A percentile compares a stretch with the other conserved stretches of the same genome.
phyloP scores from a whole-genome alignment of 306 rosid species.

The Dalbergia cochinchinensis region DNA sequence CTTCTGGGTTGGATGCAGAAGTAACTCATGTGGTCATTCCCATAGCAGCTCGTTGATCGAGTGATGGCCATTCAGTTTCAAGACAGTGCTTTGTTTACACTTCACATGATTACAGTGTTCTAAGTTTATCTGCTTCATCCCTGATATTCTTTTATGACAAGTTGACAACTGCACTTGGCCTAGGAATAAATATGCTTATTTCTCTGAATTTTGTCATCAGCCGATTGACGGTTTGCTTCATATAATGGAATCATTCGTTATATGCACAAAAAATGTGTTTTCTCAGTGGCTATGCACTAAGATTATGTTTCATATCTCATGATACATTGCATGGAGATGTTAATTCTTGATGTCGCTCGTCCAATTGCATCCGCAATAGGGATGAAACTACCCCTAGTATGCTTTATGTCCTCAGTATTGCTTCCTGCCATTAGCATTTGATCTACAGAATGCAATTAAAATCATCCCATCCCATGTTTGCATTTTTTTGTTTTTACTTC shows the following conservation, averaged over 20 bases:
- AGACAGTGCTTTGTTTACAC: constrained; percentile 13
- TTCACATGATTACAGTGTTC: neutral
- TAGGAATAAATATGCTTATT: constrained; percentile 32
- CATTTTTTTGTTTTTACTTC: neutral
- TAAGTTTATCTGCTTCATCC: constrained; percentile 10
- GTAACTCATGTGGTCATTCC: neutral
- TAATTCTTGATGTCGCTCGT: neutral
- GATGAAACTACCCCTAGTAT: neutral
- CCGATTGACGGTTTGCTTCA: neutral
- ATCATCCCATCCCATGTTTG: neutral
- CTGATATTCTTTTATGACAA: constrained; percentile 11
- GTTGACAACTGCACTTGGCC: constrained; percentile 27
- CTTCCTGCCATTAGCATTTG: neutral
- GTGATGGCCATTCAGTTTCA: neutral
- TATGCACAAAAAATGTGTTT: constrained; percentile 21
- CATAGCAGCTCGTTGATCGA: constrained; percentile 37
- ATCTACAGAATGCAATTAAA: neutral
- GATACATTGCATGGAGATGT: neutral
- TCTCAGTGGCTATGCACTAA: neutral
- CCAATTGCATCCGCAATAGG: neutral
- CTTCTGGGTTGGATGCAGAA: neutral
- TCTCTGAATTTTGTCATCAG: neutral
- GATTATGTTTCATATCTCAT: constrained; percentile 5
- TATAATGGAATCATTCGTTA: constrained; percentile 24
- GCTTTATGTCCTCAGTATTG: no score